Evolutionary conservation across 768 basidiomycete species (phyloP), one percentile per base, ranked within the genome.

Genomic region (Boletus bicolor): DNA sequence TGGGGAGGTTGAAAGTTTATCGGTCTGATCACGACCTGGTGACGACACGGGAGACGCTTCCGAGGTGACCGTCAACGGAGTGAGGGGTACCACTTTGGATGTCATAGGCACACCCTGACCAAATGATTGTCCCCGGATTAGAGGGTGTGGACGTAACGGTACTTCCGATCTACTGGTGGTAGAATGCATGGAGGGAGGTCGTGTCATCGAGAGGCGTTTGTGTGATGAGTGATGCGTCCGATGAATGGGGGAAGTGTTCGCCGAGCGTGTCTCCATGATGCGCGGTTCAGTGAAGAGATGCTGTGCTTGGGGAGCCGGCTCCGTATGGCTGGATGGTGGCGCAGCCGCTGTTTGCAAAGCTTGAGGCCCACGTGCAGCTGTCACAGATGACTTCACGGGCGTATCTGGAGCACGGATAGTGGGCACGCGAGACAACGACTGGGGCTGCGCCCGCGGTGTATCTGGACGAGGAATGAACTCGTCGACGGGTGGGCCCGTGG

Each of bases 51-150:
- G 71, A 9, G 78, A 76, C 57, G 73, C 68, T 56, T 82, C 81
- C 19, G 81, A 75, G 9, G 82, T 79, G 43, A 85, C 79, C 2
- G 84, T 83, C 49, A 89, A 76, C 36, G 88, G 86, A 9, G 81
- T 75, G 14, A 86, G 74, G 74, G 74, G 71, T 4, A 77, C 72
- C 41, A 82, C 80, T 66, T 82, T 76, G 52, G 72, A 63, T 49
- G 72, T 55, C 54, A 68, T 65, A 2, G 67, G 58, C 26, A 66
- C 49, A 41, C 69, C 69, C 43, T 73, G 77, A 7, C 85, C 83
- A 55, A 80, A 82, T 0, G 88, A 88, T 58, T 84, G 79, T 9
- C 87, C 87, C 53, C 89, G 84, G 59, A 91, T 89, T 49, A 91
- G 77, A 7, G 88, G 89, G 65, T 91, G 89, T 0, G 87, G 87